Conservation (phyloP, 1,139 yeast genomes). For the Geotrichum macrosporum region DNA sequence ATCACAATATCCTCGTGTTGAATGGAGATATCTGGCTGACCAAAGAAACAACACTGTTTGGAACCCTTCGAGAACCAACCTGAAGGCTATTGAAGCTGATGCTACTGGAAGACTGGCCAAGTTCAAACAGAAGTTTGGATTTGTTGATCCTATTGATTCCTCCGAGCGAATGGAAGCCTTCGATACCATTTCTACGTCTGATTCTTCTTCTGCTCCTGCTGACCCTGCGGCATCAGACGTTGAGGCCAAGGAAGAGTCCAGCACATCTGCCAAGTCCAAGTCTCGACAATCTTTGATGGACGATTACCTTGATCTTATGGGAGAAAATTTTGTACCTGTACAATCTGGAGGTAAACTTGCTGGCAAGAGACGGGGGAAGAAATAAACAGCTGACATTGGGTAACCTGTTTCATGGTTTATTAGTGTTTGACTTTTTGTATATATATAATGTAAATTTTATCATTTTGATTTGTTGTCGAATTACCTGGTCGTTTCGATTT, state of each 20-base stretch:
- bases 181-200: no score
- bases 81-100: conserved; percentile 68
- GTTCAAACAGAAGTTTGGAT: conserved; percentile 68
- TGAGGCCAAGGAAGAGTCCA: conserved; percentile 20
- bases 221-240: conserved; percentile 24
- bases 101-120: conserved; percentile 82
- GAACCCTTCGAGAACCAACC: conserved; percentile 82
- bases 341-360: conserved; percentile 59
- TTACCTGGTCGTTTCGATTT: no score
- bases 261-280: conserved; percentile 16
- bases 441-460: conserved; percentile 1
- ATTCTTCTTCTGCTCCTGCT: conserved; percentile 14
- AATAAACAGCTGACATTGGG: conserved; percentile 23
- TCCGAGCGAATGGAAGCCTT: conserved; percentile 21
- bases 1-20: conserved; percentile 84
- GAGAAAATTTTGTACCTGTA: conserved; percentile 59
- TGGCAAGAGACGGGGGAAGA: conserved; percentile 44
- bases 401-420: conserved; percentile 13
- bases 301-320: conserved; percentile 58
- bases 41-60: conserved; percentile 81
- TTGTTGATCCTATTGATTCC: conserved; percentile 38
- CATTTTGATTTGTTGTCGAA: conserved; percentile 5
- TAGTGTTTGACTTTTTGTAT: conserved; percentile 4
- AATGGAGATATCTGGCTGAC: conserved; percentile 79
- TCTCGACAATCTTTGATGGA: conserved; percentile 39